Base-by-base conservation (phyloP, 2,329 filamentous ascomycete genomes). In the Aspergillus pseudonomiae region DNA sequence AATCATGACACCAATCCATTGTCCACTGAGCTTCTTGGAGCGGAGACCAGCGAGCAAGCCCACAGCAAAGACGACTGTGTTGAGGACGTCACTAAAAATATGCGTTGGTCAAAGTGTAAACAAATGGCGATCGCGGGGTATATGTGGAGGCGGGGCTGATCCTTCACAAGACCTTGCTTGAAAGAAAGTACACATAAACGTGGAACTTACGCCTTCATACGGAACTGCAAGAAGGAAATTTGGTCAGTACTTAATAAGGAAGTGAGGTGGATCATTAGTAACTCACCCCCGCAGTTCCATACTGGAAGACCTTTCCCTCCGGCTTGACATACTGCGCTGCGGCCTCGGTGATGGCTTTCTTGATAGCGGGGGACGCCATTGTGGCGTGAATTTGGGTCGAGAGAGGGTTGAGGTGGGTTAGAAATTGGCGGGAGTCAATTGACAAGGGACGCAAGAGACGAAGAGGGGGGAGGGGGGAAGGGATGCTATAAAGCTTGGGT, bases 1-100 rank as follows among this genome's bases (percentile, higher is more conserved):
- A 78, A 97, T 91, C 93, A 97, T 97, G 70, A 99, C 90, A 74
- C 95, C 95, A 74, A 99, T 96, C 72, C 92, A 91, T 82, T 96
- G 92, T 68, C 93, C 91, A 77, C 90, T 90, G 71, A 96, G 88
- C 81, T 95, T 96, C 77, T 93, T 91, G 68, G 93, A 97, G 67
- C 95, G 91, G 58, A 98, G 86, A 62, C 91, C 89, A 36, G 95
- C 92, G 63, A 97, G 88, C 65, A 99, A 87, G 58, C 94, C 95
- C 68, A 97, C 94, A 54, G 94, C 90, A 81, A 94, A 97, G 71
- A 96, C 88, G 67, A 99, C 93, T 41, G 93, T 95, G 76, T 96
- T 92, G 73, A 98, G 90, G 62, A 96, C 86, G 73, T 93, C 90
- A 63, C 86, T 88, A 73, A 66, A 61, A 59, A 57, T n/a, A 66